A percentile compares a stretch with the other conserved stretches of the same genome.
Evolutionary conservation across 2,329 filamentous ascomycete species (phyloP).

Genomic region (Xylariomycetidae sp.): DNA sequence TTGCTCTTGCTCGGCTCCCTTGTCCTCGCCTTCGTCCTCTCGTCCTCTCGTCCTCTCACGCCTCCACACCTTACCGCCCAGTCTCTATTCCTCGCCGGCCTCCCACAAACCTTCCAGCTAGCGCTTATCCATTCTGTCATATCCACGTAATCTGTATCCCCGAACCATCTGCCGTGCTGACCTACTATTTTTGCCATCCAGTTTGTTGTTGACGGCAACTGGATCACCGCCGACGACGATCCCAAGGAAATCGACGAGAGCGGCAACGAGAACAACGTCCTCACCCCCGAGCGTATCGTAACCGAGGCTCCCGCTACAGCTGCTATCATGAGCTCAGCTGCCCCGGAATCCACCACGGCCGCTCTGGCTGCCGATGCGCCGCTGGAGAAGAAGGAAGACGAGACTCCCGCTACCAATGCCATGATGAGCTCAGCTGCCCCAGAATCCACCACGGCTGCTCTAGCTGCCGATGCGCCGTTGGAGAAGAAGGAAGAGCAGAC

Average conservation of each 20-base stretch:
- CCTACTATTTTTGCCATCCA: constrained; percentile 34
- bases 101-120: no score
- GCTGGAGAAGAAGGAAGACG: constrained; percentile 42
- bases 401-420: constrained; percentile 39
- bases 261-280: constrained; percentile 89
- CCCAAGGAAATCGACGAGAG: constrained; percentile 76
- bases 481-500: constrained; percentile 37
- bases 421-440: constrained; percentile 64
- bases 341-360: constrained; percentile 66
- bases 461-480: constrained; percentile 60
- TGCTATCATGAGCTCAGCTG: constrained; percentile 58
- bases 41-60: no score
- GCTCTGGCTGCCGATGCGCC: constrained; percentile 60
- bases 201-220: constrained; percentile 93
- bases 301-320: constrained; percentile 39
- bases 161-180: constrained; percentile 10
- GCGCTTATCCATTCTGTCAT: no score
- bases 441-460: constrained; percentile 62
- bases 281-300: constrained; percentile 66
- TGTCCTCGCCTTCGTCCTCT: no score
- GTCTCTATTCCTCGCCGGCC: no score
- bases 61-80: no score
- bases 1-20: no score
- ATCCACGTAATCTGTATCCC: no score
- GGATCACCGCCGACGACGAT: constrained; percentile 75